phyloP scores from a whole-genome alignment of 2,329 filamentous ascomycete genomes.

The Geosmithia putterillii region DNA sequence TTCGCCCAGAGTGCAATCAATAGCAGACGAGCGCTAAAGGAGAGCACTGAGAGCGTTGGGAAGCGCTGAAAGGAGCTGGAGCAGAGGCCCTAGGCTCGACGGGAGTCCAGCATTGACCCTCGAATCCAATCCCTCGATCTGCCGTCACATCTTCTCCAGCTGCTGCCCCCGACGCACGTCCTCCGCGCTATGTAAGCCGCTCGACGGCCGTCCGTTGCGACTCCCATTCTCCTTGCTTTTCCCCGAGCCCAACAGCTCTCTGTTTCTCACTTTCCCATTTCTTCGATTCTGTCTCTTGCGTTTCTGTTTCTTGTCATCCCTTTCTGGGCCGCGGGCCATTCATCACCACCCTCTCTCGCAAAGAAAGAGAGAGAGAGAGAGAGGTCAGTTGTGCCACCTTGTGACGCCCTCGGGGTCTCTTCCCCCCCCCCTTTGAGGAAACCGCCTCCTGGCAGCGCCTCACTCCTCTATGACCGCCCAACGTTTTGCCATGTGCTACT shows the following conservation, averaged over 20 bases:
- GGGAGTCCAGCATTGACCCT: background rate
- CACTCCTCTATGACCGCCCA: background rate
- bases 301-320: too few species aligned
- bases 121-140: too few species aligned
- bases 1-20: too few species aligned
- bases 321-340: background rate
- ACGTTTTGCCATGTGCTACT: too few species aligned
- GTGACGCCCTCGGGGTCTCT: background rate
- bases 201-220: background rate
- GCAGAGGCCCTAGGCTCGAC: too few species aligned
- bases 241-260: background rate
- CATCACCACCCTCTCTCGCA: background rate
- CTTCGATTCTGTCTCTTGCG: background rate
- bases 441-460: background rate
- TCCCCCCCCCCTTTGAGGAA: background rate
- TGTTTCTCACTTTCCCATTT: background rate
- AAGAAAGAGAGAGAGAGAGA: background rate
- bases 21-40: too few species aligned
- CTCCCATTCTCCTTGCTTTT: background rate
- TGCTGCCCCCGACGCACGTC: background rate
- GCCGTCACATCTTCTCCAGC: background rate
- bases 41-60: too few species aligned
- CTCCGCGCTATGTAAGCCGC: background rate
- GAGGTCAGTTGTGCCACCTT: background rate
- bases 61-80: too few species aligned